Evolutionary conservation across 768 basidiomycete species (phyloP).

Genomic region (Pilatotrama ljubarskyi): DNA sequence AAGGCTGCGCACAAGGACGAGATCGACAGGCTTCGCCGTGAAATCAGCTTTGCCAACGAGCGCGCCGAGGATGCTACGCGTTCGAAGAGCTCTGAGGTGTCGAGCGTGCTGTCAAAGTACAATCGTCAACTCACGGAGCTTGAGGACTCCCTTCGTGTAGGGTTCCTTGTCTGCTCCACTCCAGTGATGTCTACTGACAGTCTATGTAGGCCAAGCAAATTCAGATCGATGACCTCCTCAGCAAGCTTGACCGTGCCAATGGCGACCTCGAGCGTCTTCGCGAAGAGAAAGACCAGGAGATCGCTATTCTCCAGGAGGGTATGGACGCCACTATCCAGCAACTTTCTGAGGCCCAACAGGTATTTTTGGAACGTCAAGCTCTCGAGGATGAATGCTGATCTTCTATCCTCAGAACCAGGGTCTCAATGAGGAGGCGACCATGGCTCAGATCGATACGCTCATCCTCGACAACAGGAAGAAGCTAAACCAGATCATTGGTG

Average conservation of each 20-base stretch:
- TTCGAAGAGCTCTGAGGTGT: slow-evolving; percentile 92
- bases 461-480: slow-evolving; percentile 98
- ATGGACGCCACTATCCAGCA: slow-evolving; percentile 92
- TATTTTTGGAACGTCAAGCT: slow-evolving; percentile 30
- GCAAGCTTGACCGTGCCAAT: slow-evolving; percentile 72
- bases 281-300: slow-evolving; percentile 98
- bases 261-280: slow-evolving; percentile 78
- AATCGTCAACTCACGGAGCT: slow-evolving; percentile 94
- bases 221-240: slow-evolving; percentile 91
- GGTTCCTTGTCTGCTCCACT: no score
- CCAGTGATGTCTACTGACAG: slow-evolving; percentile 1
- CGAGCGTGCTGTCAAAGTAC: slow-evolving; percentile 84
- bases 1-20: slow-evolving; percentile 97
- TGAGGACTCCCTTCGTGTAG: slow-evolving; percentile 93
- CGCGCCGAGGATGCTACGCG: slow-evolving; percentile 93
- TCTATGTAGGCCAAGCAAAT: slow-evolving; percentile 81
- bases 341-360: slow-evolving; percentile 84
- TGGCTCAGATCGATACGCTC: slow-evolving; percentile 95
- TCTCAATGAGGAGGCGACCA: slow-evolving; percentile 78
- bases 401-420: background rate
- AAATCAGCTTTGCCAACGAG: slow-evolving; percentile 93
- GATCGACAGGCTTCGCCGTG: slow-evolving; percentile 86
- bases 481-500: slow-evolving; percentile 94
- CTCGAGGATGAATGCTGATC: background rate
- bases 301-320: slow-evolving; percentile 91